These are phyloP conservation scores for Dissophora ornata DNA, from an alignment of 192 early-diverging fungal species.

Conservation along the genomic window DNA sequence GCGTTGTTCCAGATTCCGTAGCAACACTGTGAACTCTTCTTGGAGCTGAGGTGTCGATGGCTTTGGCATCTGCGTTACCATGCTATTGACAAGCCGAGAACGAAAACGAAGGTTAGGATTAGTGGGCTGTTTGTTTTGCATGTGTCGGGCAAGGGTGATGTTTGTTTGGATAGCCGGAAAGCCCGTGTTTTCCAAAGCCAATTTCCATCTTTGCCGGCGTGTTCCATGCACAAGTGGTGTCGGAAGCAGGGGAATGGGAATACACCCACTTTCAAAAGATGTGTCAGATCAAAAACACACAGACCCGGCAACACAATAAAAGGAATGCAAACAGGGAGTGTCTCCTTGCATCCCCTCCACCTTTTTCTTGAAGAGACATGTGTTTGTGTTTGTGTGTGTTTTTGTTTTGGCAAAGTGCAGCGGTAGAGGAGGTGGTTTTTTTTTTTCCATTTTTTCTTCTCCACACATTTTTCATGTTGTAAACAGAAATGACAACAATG, in stretches of 20 bases:
- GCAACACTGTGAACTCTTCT: slow-evolving; percentile 47
- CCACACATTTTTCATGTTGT: slow-evolving; percentile 20
- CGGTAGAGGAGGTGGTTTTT: neutral
- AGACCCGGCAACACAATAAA: too few species aligned
- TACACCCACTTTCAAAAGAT: too few species aligned
- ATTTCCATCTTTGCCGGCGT: too few species aligned
- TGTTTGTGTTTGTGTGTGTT: neutral
- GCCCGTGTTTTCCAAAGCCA: too few species aligned
- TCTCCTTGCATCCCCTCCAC: neutral
- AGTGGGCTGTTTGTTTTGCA: neutral
- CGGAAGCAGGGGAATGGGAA: too few species aligned
- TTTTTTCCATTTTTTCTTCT: neutral
- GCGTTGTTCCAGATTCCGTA: slow-evolving; percentile 48
- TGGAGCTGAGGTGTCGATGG: slow-evolving; percentile 49
- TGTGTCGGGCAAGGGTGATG: too few species aligned
- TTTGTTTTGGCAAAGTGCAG: neutral
- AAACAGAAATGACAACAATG: slow-evolving; percentile 13
- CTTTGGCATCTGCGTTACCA: slow-evolving; percentile 59
- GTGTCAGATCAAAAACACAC: too few species aligned
- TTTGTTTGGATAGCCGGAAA: too few species aligned
- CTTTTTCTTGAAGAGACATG: neutral
- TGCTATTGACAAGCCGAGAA: slow-evolving; percentile 48
- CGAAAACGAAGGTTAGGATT: slow-evolving; percentile 58
- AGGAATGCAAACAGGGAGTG: too few species aligned
- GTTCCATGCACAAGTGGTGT: too few species aligned